Evolutionary conservation across 176 grass and related monocot species (phyloP).

Genomic region (Phragmites australis): DNA sequence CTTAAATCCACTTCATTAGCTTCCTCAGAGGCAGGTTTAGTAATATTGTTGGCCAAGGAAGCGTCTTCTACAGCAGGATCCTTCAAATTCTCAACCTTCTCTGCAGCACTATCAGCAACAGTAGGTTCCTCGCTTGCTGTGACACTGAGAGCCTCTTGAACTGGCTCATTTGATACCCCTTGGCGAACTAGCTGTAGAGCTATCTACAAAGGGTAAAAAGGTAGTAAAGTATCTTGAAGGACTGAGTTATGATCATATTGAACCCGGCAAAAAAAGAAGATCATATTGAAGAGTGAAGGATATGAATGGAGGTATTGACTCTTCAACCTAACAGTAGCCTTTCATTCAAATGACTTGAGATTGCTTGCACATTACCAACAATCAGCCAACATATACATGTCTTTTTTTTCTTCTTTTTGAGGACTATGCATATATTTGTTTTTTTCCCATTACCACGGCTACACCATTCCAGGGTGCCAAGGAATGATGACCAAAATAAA

Average conservation of each 20-base stretch:
- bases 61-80: conserved; percentile 45
- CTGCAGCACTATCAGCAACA: conserved; percentile 17
- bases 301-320: conserved; percentile 22
- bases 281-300: conserved; percentile 6
- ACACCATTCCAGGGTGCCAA: not conserved
- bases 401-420: not conserved
- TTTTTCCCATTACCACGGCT: not conserved
- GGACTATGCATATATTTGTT: not conserved
- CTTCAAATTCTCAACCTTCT: conserved; percentile 42
- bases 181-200: conserved; percentile 83
- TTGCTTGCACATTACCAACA: conserved; percentile 9
- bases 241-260: conserved; percentile 15
- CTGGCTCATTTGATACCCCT: conserved; percentile 59
- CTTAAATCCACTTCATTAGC: conserved; percentile 32
- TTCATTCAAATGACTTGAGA: conserved; percentile 29
- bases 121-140: conserved; percentile 40
- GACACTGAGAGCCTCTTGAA: conserved; percentile 37
- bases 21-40: conserved; percentile 37
- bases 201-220: conserved; percentile 53
- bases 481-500: not conserved
- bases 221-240: conserved; percentile 25
- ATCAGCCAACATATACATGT: not conserved
- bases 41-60: not conserved
- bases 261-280: no score
- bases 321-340: not conserved